These are phyloP conservation scores for Solanum medicagineum DNA, from an alignment of 257 asterid species.

Conservation along the genomic window DNA sequence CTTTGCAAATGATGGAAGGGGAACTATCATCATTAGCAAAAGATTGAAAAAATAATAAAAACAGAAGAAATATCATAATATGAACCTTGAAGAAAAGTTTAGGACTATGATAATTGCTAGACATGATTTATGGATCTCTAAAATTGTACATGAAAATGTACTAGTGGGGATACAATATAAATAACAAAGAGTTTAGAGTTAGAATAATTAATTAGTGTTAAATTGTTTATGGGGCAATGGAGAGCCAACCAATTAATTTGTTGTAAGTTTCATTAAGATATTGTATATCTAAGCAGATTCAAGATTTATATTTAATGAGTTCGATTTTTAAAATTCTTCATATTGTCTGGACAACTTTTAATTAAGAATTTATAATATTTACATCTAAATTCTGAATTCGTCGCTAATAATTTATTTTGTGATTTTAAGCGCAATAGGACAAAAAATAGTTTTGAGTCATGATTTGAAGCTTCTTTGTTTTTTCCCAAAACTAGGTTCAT, in stretches of 20 bases:
- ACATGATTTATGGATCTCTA: neutral
- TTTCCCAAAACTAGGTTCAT: neutral
- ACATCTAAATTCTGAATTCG: neutral
- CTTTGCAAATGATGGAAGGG: slow-evolving; percentile 1
- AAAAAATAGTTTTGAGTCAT: neutral
- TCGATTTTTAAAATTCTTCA: too few species aligned
- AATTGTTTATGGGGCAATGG: neutral
- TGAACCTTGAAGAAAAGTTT: neutral
- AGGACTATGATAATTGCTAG: neutral
- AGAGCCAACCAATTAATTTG: neutral
- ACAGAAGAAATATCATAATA: neutral
- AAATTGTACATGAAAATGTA: neutral
- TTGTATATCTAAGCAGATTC: too few species aligned
- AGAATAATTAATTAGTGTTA: neutral
- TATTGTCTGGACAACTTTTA: too few species aligned
- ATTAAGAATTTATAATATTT: neutral
- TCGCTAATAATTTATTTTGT: neutral
- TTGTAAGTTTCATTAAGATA: too few species aligned
- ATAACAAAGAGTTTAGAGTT: neutral
- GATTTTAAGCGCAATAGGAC: neutral
- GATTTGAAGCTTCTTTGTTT: neutral
- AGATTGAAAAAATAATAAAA: neutral
- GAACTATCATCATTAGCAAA: neutral
- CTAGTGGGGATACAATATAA: neutral
- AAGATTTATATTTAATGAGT: too few species aligned